Evolutionary conservation across 2,329 filamentous ascomycete genomes (phyloP), one percentile per base, ranked within the genome.

Genomic region (Ilyonectria destructans): DNA sequence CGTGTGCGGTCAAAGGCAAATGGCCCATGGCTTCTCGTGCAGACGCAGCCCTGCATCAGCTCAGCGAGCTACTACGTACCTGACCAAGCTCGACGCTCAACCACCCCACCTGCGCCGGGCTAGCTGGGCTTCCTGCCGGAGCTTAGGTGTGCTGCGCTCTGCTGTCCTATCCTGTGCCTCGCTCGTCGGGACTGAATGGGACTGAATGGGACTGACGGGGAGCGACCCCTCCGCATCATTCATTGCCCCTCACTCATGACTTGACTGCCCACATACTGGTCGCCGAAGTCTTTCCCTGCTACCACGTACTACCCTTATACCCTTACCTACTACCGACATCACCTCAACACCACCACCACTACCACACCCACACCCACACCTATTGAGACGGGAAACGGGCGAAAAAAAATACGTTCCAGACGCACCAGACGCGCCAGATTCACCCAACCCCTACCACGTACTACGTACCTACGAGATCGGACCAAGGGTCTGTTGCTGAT

Each of bases 211-310:
- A 26, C 26, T 26, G 26, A 26, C 56, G 62, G 65, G 56, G 40
- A 55, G 58, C 58, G 68, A 70, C 61, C 69, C 71, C 68, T 69
- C 66, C 62, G 65, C 71, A 70, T 71, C 58, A 60, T 62, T 71
- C 58, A 60, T 62, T 74, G 73, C 73, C 73, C 73, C 73, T 75
- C 73, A 72, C 68, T 62, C 67, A 72, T 74, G 73, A 74, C 67
- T 75, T 74, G 57, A 74, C 65, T 74, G 70, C 70, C 71, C 71
- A 71, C 71, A 72, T 74, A 71, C 63, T 62, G 67, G 63, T 70
- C 31, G 67, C 63, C 72, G 71, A 61, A 62, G 68, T 58, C 65
- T 67, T 75, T 59, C 59, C 40, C 40, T 43, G 7, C 51, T 12
- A 68, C 70, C 37, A 75, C 73, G 59, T 70, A 62, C 65, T 69